These are phyloP conservation scores for Adansonia gregorii DNA, from an alignment of 441 rosid species.

Conservation along the genomic window DNA sequence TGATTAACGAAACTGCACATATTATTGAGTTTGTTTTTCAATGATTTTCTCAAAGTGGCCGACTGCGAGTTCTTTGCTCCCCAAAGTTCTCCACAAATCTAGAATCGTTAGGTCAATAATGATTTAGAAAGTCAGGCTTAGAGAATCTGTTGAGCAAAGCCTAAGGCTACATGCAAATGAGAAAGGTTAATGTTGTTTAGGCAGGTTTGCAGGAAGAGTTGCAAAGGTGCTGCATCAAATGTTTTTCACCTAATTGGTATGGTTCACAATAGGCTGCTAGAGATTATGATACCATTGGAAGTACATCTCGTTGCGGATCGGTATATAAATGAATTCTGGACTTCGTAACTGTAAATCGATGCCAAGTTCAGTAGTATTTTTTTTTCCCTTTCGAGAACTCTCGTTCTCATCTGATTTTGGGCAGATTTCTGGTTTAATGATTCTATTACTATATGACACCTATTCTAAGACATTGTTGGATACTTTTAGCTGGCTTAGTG, in stretches of 20 bases:
- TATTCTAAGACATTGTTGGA: neutral
- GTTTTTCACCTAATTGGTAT: conserved; percentile 14
- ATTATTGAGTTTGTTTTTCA: neutral
- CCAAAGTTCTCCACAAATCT: neutral
- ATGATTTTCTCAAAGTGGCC: neutral
- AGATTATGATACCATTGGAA: neutral
- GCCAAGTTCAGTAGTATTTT: neutral
- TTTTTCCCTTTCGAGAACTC: too few relatives aligned
- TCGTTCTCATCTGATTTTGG: neutral
- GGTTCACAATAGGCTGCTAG: neutral
- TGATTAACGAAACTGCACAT: neutral
- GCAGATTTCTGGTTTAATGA: neutral
- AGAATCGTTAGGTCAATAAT: neutral
- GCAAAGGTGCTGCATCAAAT: conserved; percentile 9
- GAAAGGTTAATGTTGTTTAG: neutral
- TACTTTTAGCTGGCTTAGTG: neutral
- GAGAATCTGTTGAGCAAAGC: neutral
- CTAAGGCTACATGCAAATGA: neutral
- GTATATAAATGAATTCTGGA: conserved; percentile 7
- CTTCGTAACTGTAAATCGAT: conserved; percentile 14
- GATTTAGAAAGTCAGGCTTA: neutral
- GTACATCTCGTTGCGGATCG: conserved; percentile 1
- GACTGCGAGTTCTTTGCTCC: neutral
- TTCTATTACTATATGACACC: neutral
- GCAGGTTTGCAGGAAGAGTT: conserved; percentile 33